Evolutionary conservation across 768 basidiomycete genomes (phyloP).

Genomic region (Naganishia randhawae): DNA sequence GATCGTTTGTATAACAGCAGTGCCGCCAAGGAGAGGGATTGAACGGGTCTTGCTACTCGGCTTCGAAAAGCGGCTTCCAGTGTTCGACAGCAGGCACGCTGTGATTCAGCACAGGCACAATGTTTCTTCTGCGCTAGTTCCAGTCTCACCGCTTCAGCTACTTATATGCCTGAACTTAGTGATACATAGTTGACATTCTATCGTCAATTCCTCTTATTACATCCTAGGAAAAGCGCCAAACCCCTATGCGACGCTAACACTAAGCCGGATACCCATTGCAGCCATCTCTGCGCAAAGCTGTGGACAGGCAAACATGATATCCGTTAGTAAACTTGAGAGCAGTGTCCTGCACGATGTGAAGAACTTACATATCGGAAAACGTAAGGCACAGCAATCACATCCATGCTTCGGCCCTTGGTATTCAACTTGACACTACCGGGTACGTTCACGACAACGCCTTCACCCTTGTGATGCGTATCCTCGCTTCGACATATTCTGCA

Average conservation of each 20-base stretch:
- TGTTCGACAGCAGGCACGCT: neutral
- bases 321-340: neutral
- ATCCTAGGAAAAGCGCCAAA: neutral
- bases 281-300: slow-evolving; percentile 69
- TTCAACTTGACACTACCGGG: slow-evolving; percentile 54
- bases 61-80: no score
- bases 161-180: neutral
- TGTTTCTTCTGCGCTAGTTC: neutral
- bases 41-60: no score
- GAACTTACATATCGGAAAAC: slow-evolving; percentile 87
- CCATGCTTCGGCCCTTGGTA: slow-evolving; percentile 75
- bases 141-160: neutral
- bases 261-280: slow-evolving; percentile 95
- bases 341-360: slow-evolving; percentile 38
- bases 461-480: slow-evolving; percentile 62
- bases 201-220: neutral
- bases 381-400: slow-evolving; percentile 91
- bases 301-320: slow-evolving; percentile 4
- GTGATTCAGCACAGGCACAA: neutral
- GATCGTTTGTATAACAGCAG: no score
- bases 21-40: no score
- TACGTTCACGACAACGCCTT: slow-evolving; percentile 59
- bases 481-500: slow-evolving; percentile 85
- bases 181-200: neutral
- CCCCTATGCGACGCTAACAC: slow-evolving; percentile 67